Evolutionary conservation across 2,329 filamentous ascomycete species (phyloP).

Genomic region (Fusarium palustre): DNA sequence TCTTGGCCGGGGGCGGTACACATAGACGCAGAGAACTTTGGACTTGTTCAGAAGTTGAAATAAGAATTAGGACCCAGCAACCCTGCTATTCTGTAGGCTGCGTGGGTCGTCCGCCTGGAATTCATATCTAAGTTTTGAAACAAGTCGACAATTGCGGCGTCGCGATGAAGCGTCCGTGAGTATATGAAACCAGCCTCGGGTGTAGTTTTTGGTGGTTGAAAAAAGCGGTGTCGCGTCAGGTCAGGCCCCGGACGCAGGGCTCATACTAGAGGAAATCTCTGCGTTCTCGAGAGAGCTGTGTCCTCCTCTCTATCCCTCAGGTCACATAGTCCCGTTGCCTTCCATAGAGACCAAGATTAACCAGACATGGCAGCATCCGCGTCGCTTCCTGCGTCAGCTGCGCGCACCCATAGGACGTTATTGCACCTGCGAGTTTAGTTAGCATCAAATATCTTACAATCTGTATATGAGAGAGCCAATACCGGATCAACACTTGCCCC

Average conservation of each 20-base stretch:
- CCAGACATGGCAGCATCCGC: constrained; percentile 71
- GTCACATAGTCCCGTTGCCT: constrained; percentile 14
- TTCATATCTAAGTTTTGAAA: constrained; percentile 27
- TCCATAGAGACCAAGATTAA: constrained; percentile 51
- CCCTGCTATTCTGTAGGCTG: constrained; percentile 2
- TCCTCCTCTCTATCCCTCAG: constrained; percentile 25
- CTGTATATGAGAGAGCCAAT: constrained; percentile 42
- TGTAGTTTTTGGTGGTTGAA: constrained; percentile 19
- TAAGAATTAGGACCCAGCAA: constrained; percentile 24
- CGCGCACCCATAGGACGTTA: constrained; percentile 93
- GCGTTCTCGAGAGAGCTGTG: constrained; percentile 4
- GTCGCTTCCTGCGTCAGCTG: constrained; percentile 63
- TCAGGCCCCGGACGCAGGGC: constrained; percentile 1
- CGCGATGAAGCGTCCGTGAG: constrained; percentile 1
- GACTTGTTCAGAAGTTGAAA: constrained; percentile 15
- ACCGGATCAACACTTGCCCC: constrained; percentile 94
- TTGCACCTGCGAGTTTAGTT: constrained; percentile 74
- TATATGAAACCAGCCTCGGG: constrained; percentile 23
- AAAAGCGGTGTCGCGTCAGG: constrained; percentile 30
- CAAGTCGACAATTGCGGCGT: constrained; percentile 4
- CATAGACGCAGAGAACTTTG: not conserved
- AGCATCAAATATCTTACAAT: not conserved
- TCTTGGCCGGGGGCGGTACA: not conserved
- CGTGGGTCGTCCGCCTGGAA: constrained; percentile 3
- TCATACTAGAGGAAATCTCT: constrained; percentile 29